Conservation (phyloP, 202 grass and related monocot species). For the Brachypodium distachyon region DNA sequence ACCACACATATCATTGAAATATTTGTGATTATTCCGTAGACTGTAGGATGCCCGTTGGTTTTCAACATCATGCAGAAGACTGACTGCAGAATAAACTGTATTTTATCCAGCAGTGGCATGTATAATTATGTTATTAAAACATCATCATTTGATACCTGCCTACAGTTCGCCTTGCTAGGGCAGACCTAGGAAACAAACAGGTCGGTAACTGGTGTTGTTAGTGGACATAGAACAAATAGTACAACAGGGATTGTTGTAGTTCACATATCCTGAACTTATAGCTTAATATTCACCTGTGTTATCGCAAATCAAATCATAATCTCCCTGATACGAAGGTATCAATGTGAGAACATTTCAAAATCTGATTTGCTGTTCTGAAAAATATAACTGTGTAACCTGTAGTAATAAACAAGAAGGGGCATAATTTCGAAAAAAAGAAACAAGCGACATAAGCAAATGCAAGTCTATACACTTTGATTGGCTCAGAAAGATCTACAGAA, state of each 20-base stretch:
- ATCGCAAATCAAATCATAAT: too few relatives aligned
- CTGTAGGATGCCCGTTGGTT: slow-evolving; percentile 10
- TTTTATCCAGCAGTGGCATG: slow-evolving; percentile 22
- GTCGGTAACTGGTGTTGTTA: neutral
- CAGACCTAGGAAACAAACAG: neutral
- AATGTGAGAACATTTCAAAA: neutral
- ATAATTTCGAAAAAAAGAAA: too few relatives aligned
- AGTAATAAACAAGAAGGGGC: too few relatives aligned
- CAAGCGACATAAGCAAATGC: neutral
- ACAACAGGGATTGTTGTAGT: too few relatives aligned
- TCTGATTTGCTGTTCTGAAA: too few relatives aligned
- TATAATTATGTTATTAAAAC: slow-evolving; percentile 5
- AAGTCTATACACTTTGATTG: too few relatives aligned
- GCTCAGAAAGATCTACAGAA: neutral
- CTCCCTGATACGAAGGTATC: neutral
- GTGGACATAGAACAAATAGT: neutral
- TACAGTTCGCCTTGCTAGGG: neutral
- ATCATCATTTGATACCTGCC: neutral
- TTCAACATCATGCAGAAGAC: slow-evolving; percentile 15
- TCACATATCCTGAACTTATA: neutral
- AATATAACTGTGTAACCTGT: too few relatives aligned
- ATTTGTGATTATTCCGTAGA: slow-evolving; percentile 54
- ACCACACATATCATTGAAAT: slow-evolving; percentile 34
- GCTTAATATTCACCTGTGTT: neutral
- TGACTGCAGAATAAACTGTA: slow-evolving; percentile 42